Base-by-base conservation (phyloP, 345 rosid genomes). In the Noccaea bulbosa region DNA sequence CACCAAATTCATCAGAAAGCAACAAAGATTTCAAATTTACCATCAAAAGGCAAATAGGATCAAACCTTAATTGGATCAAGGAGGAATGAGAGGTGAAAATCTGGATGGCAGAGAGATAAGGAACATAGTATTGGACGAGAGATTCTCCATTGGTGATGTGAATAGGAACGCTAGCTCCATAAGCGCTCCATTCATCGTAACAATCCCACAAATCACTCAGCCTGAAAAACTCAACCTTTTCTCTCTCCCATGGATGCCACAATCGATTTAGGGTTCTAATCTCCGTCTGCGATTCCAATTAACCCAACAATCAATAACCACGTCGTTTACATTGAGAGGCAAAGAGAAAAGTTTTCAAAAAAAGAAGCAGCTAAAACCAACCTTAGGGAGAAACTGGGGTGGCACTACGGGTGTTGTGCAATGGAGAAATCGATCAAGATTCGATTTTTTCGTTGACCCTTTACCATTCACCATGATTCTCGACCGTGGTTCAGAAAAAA, bases 121-220 rank as follows among this genome's bases (percentile, higher is more conserved):
- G 99, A 47, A 91, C 99, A 72, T 89, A 91, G 81, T 94, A 94
- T 76, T 94, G 99, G 56, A 89, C 87, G 15, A 91, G 71, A 52
- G 92, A 84, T 39, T 77, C 76, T 16, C 81, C 84, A 74, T 82
- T 79, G 82, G 75, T 62, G 48, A 85, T 6, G 55, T 59, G 77
- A 76, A 94, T 79, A 47, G 99, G 99, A 46, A 94, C 98, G 4
- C 98, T 97, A 15, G 96, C 99, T 49, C 99, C 99, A 75, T 94
- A 94, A 12, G 96, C 98, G 62, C 99, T 94, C 99, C 99, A 94
- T 83, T 94, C 98, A 80, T 91, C 93, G 22, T 82, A 94, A 71
- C 92, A 84, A 67, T 71, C 84, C 99, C 99, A 94, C 12, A 94
- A 85, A 87, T 91, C 97, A 77, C 82, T 73, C 74, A 94, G 73